phyloP scores from a whole-genome alignment of 2,329 filamentous ascomycete species.

The Talaromyces islandicus region DNA sequence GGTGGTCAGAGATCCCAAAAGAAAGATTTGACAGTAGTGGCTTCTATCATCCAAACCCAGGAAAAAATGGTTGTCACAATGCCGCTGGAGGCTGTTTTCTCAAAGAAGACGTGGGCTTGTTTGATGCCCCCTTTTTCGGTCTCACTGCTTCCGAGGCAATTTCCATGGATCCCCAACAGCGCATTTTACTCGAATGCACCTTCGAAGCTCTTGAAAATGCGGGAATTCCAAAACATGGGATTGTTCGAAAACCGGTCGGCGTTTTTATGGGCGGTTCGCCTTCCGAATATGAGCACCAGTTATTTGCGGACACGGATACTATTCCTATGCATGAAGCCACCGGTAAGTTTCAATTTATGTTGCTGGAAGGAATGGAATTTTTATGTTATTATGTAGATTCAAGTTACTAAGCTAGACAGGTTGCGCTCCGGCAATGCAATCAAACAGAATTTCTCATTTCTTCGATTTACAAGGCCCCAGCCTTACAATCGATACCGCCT shows the following conservation, averaged over 20 bases:
- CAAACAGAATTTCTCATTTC: constrained; percentile 11
- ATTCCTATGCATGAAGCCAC: constrained; percentile 1
- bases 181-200: neutral
- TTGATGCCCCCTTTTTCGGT: constrained; percentile 21
- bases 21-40: neutral
- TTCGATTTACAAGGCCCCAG: constrained; percentile 19
- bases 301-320: neutral
- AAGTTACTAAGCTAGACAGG: constrained; percentile 17
- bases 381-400: neutral
- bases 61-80: neutral
- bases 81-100: constrained; percentile 16
- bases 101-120: constrained; percentile 12
- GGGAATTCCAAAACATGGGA: constrained; percentile 4
- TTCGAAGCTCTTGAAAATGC: constrained; percentile 8
- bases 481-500: constrained; percentile 18
- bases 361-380: neutral
- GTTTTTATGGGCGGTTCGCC: neutral
- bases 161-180: constrained; percentile 9
- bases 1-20: neutral
- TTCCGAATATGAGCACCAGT: neutral
- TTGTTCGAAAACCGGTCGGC: neutral
- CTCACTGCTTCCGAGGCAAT: constrained; percentile 10
- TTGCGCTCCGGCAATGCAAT: constrained; percentile 6
- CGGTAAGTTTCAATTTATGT: constrained; percentile 5
- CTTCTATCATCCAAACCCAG: constrained; percentile 12